phyloP scores from a whole-genome alignment of 2,329 filamentous ascomycete genomes.

The Pestalotiopsis sp. region DNA sequence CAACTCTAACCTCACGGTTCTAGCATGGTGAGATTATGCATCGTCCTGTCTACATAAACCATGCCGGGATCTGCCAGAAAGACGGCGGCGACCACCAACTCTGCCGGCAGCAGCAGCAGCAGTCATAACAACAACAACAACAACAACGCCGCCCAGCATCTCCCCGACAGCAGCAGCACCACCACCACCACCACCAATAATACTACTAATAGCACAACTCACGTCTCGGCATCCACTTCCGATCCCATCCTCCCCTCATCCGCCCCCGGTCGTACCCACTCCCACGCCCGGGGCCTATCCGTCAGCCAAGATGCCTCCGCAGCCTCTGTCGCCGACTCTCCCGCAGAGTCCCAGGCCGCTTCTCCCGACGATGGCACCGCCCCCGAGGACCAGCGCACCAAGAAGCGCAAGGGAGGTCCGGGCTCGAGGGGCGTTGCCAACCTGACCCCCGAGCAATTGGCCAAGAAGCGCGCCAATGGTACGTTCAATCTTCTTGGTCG shows the following conservation, averaged over 20 bases:
- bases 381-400: constrained; percentile 34
- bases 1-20: neutral
- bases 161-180: constrained; percentile 1
- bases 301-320: constrained; percentile 17
- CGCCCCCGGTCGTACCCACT: constrained; percentile 18
- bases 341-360: constrained; percentile 25
- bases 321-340: constrained; percentile 20
- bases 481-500: constrained; percentile 11
- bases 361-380: constrained; percentile 14
- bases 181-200: neutral
- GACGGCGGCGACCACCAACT: constrained; percentile 19
- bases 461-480: constrained; percentile 66
- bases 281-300: constrained; percentile 22
- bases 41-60: constrained; percentile 9
- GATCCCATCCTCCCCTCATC: constrained; percentile 10
- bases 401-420: constrained; percentile 49
- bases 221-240: constrained; percentile 7
- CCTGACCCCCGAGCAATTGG: constrained; percentile 73
- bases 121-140: neutral
- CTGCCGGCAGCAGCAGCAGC: constrained; percentile 14
- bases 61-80: constrained; percentile 17
- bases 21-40: constrained; percentile 5
- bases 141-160: neutral
- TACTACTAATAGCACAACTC: neutral
- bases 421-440: constrained; percentile 59